These are phyloP conservation scores for Macaranga tanarius DNA, from an alignment of 441 rosid genomes.

Conservation along the genomic window DNA sequence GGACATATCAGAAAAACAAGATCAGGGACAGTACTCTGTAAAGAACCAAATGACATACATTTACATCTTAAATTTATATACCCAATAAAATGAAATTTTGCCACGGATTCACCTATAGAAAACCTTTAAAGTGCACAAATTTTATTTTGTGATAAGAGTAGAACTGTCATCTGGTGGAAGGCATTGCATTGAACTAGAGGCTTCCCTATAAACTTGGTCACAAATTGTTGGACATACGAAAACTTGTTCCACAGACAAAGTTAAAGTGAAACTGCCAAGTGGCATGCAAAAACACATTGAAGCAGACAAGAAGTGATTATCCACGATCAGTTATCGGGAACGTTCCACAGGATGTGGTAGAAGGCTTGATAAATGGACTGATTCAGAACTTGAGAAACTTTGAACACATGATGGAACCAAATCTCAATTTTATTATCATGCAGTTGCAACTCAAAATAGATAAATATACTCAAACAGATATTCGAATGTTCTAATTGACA, in stretches of 20 bases:
- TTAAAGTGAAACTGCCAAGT: slow-evolving; percentile 7
- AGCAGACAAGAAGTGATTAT: background rate
- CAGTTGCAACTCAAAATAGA: background rate
- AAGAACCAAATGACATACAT: background rate
- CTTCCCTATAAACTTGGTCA: background rate
- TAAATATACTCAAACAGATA: background rate
- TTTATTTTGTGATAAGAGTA: background rate
- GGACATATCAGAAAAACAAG: background rate
- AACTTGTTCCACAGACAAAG: background rate
- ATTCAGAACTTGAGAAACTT: background rate
- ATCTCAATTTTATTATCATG: slow-evolving; percentile 1
- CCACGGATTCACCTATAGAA: background rate
- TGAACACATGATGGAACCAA: background rate
- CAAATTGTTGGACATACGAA: background rate
- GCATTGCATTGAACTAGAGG: background rate
- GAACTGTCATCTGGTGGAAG: background rate
- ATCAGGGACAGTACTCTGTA: background rate
- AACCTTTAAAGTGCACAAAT: background rate
- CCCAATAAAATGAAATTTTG: background rate
- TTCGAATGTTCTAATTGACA: background rate
- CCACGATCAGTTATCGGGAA: background rate
- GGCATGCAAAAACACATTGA: background rate
- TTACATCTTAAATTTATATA: background rate
- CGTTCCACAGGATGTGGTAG: background rate
- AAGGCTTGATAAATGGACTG: background rate